phyloP scores from a whole-genome alignment of 371 early-diverging fungal genomes.

The Apophysomyces sp. region DNA sequence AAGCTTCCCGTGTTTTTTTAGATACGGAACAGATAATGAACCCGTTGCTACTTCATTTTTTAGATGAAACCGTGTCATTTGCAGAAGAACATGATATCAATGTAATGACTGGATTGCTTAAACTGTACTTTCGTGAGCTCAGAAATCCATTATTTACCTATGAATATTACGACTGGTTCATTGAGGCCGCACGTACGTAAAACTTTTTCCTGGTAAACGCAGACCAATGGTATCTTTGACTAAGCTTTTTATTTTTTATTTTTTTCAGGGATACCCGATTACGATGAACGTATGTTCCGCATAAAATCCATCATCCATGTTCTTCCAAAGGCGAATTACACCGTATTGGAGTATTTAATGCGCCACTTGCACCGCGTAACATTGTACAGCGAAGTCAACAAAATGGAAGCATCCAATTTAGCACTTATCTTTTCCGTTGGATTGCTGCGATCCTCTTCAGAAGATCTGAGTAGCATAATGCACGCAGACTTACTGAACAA shows the following conservation, averaged over 20 bases:
- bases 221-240: too few species aligned
- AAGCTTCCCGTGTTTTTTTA: constrained; percentile 2
- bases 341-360: constrained; percentile 70
- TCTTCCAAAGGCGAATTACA: constrained; percentile 69
- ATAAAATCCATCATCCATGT: constrained; percentile 71
- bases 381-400: constrained; percentile 67
- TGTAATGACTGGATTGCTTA: constrained; percentile 72
- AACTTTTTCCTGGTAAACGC: background rate
- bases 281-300: constrained; percentile 71
- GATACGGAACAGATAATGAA: too few species aligned
- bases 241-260: too few species aligned
- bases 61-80: constrained; percentile 43
- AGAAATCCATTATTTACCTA: constrained; percentile 75
- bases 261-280: constrained; percentile 60
- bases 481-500: constrained; percentile 57
- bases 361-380: constrained; percentile 69
- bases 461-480: constrained; percentile 53
- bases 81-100: constrained; percentile 72
- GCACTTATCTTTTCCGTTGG: constrained; percentile 82
- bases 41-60: background rate
- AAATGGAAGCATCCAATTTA: constrained; percentile 85
- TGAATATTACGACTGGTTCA: constrained; percentile 76
- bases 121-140: constrained; percentile 83
- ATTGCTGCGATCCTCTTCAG: constrained; percentile 47
- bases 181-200: constrained; percentile 74